Evolutionary conservation across 805 yeast genomes (phyloP).

Genomic region (Ogataea polymorpha): DNA sequence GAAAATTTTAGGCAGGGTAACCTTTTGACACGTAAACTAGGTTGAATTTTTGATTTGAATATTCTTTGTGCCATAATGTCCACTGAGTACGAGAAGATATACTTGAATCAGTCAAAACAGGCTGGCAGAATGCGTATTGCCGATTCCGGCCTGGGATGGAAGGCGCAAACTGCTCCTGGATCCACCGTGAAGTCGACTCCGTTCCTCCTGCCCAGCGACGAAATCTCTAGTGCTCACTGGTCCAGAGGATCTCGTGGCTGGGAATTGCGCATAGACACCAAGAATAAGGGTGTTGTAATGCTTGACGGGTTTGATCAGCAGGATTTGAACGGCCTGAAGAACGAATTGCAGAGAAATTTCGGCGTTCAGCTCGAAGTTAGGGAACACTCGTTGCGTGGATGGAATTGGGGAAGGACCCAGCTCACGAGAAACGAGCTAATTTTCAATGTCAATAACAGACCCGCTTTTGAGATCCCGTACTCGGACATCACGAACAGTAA

Average conservation of each 20-base stretch:
- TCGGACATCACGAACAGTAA: constrained; percentile 76
- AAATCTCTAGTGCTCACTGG: constrained; percentile 80
- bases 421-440: constrained; percentile 88
- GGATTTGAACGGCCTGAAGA: constrained; percentile 77
- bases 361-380: constrained; percentile 68
- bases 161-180: constrained; percentile 41
- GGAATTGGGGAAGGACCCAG: constrained; percentile 98
- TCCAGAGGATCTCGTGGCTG: constrained; percentile 90
- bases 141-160: constrained; percentile 98
- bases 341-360: constrained; percentile 77
- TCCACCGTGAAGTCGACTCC: constrained; percentile 60
- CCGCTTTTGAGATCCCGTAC: constrained; percentile 90
- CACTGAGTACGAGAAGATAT: constrained; percentile 83
- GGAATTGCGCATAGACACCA: constrained; percentile 86
- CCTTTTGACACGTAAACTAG: constrained; percentile 13
- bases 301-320: constrained; percentile 90
- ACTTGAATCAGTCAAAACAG: constrained; percentile 77
- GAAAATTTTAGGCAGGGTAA: constrained; percentile 16
- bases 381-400: constrained; percentile 94
- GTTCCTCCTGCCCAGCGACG: constrained; percentile 85
- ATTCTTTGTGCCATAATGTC: constrained; percentile 24
- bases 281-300: constrained; percentile 77
- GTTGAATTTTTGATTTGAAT: not conserved
- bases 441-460: constrained; percentile 81
- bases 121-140: constrained; percentile 93